These are phyloP conservation scores for Acanthamoeba healyi DNA, from an alignment of 208 protist genomes.

Conservation along the genomic window DNA sequence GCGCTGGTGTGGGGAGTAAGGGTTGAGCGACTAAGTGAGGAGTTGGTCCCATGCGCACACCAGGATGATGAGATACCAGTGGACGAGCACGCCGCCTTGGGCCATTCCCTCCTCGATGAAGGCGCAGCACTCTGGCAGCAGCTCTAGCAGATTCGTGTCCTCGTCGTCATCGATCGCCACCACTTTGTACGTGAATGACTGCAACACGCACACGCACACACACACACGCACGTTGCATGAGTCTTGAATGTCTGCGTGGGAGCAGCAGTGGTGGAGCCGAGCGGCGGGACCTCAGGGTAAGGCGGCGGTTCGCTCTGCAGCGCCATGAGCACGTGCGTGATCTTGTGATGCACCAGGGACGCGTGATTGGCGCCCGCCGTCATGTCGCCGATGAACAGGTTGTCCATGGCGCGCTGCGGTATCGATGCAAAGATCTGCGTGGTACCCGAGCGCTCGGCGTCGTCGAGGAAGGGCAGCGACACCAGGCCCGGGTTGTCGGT, in stretches of 20 bases:
- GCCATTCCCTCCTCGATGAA: conserved; percentile 49
- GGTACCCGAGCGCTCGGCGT: background rate
- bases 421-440: conserved; percentile 19
- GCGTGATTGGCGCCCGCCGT: background rate
- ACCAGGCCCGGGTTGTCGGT: conserved; percentile 34
- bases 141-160: conserved; percentile 1
- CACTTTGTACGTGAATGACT: conserved; percentile 5
- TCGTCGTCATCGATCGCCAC: conserved; percentile 18
- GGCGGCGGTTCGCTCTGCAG: conserved; percentile 20
- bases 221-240: background rate
- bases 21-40: background rate
- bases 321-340: conserved; percentile 36
- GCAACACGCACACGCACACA: background rate
- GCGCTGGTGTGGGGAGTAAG: background rate
- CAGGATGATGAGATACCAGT: background rate
- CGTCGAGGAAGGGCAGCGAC: conserved; percentile 24
- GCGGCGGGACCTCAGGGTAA: background rate
- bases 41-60: too few relatives aligned
- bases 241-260: background rate
- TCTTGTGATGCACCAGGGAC: conserved; percentile 9
- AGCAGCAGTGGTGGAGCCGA: background rate
- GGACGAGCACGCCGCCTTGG: conserved; percentile 18
- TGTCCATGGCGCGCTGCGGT: background rate
- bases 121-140: background rate
- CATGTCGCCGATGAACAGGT: conserved; percentile 49